Evolutionary conservation across 2,329 filamentous ascomycete genomes (phyloP).

Genomic region (Ceratocystis papillata): DNA sequence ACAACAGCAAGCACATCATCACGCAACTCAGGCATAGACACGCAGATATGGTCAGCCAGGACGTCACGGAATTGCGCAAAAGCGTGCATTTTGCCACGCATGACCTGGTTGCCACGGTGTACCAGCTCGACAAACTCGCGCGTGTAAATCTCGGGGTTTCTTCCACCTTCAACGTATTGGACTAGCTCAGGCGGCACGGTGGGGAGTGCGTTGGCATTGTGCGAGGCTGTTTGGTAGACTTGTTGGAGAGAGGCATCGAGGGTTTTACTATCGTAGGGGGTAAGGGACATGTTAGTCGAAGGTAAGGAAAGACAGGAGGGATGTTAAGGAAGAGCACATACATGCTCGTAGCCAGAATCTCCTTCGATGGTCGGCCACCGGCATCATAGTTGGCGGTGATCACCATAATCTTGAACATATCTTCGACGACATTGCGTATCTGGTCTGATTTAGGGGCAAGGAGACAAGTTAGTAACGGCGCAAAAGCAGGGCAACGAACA

Average conservation of each 20-base stretch:
- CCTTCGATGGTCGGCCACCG: constrained; percentile 40
- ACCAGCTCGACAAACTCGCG: constrained; percentile 62
- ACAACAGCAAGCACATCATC: constrained; percentile 44
- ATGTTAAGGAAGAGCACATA: constrained; percentile 27
- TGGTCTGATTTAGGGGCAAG: constrained; percentile 35
- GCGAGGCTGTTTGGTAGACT: constrained; percentile 35
- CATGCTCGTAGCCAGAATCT: constrained; percentile 47
- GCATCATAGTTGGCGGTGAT: constrained; percentile 52
- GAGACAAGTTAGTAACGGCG: neutral
- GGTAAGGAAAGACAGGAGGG: neutral
- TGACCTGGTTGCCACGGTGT: constrained; percentile 53
- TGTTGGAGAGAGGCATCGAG: constrained; percentile 34
- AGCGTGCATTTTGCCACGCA: constrained; percentile 53
- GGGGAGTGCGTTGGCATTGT: constrained; percentile 36
- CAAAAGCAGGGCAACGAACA: neutral
- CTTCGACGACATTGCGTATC: constrained; percentile 52
- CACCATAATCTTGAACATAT: constrained; percentile 53
- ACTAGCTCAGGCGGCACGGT: constrained; percentile 52
- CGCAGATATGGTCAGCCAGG: constrained; percentile 47
- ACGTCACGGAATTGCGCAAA: constrained; percentile 52
- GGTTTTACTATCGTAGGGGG: constrained; percentile 30
- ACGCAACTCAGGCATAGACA: constrained; percentile 48
- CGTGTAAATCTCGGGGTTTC: constrained; percentile 65
- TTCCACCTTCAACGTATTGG: constrained; percentile 58
- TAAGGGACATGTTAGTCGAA: neutral